Evolutionary conservation across 1,284 basidiomycete species (phyloP), one percentile per base, ranked within the genome.

Genomic region (Malassezia vespertilionis): DNA sequence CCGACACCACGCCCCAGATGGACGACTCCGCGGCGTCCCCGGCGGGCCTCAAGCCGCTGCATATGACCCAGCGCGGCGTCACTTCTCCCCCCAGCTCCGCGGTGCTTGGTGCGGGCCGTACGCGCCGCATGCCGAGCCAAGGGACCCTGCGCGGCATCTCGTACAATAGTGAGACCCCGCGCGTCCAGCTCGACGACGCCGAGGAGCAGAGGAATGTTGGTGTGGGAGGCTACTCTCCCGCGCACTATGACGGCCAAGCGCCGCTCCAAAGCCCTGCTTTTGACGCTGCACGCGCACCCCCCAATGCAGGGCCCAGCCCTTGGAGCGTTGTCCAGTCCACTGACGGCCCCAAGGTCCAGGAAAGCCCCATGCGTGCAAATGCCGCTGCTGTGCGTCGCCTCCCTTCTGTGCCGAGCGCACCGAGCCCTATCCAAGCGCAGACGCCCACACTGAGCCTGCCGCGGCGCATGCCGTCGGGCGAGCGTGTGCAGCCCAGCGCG

Each of bases 21-120:
- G 36, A 50, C 20, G 54, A 51, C 28, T 7, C 27, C n/a, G 18
- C 31, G 23, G 36, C 53, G 15, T 37, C 45, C 30, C 46, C 50
- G 7, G 50, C 47, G 26, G 65, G 62, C 2, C 61, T 69, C 36
- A 66, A 64, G 54, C 67, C 67, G 21, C 52, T 69, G 21, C 66
- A 68, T 44, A 69, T 62, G 44, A 62, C 52, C 33, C 53, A 10
- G 34, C 42, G 22, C 28, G 33, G 33, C 42, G 38, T 38, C 56
- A 56, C 27, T 49, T 60, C 20, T 40, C 40, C 46, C 23, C 31
- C 46, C 18, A 40, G 26, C 32, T 39, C 37, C n/a, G 37, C 37
- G 7, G n/a, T 20, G 21, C 27, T 38, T 15, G 26, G 26, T 5
- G 12, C 22, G 15, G 24, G 15, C 9, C 37, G 37, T 30, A 31